phyloP scores from a whole-genome alignment of 2,329 filamentous ascomycete genomes.

The Blastomyces percursus region DNA sequence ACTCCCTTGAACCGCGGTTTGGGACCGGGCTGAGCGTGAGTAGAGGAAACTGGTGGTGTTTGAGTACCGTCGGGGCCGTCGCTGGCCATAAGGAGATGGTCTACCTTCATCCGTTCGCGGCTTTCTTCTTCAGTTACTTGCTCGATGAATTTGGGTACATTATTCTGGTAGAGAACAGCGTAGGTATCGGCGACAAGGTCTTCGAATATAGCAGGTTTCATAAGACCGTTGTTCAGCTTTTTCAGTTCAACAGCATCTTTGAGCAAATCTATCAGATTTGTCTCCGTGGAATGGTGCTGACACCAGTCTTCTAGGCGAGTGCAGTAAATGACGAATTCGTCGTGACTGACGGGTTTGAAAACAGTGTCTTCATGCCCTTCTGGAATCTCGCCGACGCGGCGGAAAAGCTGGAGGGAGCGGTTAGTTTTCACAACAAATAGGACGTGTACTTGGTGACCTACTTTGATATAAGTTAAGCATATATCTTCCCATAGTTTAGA shows the following conservation, averaged over 20 bases:
- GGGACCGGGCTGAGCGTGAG: slow-evolving; percentile 15
- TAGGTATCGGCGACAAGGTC: slow-evolving; percentile 92
- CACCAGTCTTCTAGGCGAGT: slow-evolving; percentile 50
- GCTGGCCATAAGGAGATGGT: slow-evolving; percentile 35
- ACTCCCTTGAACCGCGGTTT: slow-evolving; percentile 45
- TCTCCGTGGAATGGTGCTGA: slow-evolving; percentile 38
- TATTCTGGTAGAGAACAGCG: slow-evolving; percentile 43
- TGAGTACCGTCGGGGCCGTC: slow-evolving; percentile 17
- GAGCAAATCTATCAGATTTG: slow-evolving; percentile 49
- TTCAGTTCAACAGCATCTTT: slow-evolving; percentile 59
- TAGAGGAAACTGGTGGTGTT: slow-evolving; percentile 11
- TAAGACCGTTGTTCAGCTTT: slow-evolving; percentile 72
- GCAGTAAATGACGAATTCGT: slow-evolving; percentile 53
- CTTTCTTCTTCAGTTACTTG: slow-evolving; percentile 36
- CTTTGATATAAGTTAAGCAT: slow-evolving; percentile 47
- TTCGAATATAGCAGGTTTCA: slow-evolving; percentile 77
- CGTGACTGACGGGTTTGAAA: slow-evolving; percentile 53
- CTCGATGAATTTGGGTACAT: slow-evolving; percentile 29
- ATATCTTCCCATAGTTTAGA: slow-evolving; percentile 52
- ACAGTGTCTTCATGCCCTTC: slow-evolving; percentile 53
- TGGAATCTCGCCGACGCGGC: slow-evolving; percentile 45
- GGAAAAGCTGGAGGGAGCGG: slow-evolving; percentile 39
- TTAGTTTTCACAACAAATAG: slow-evolving; percentile 17
- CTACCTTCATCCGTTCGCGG: slow-evolving; percentile 38
- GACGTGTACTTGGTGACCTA: slow-evolving; percentile 18